Conservation (phyloP, 306 rosid genomes). For the Vigna radiata region DNA sequence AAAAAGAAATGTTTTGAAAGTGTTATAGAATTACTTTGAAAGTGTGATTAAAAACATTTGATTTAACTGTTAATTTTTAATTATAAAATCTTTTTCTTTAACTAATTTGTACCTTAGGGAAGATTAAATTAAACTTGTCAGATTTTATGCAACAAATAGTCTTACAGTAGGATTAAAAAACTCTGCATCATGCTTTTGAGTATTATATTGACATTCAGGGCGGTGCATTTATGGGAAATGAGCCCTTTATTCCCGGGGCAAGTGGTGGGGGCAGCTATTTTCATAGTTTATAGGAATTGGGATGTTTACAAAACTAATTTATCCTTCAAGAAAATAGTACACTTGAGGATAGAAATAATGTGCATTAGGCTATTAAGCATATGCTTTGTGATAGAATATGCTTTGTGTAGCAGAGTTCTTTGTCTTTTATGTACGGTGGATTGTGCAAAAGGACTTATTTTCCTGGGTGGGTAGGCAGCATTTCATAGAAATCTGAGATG, state of each 20-base stretch:
- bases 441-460: conserved; percentile 2
- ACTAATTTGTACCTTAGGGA: not conserved
- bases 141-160: not conserved
- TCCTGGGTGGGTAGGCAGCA: not conserved
- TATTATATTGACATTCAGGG: not conserved
- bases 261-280: not conserved
- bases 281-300: not conserved
- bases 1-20: conserved; percentile 1
- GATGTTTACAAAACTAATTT: conserved; percentile 3
- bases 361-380: conserved; percentile 2
- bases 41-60: not conserved
- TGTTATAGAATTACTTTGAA: not conserved
- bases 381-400: not conserved
- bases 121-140: not conserved
- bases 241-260: not conserved
- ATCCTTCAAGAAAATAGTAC: not conserved
- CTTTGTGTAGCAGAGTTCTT: not conserved
- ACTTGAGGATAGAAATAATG: not conserved
- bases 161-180: not conserved
- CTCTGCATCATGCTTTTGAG: not conserved
- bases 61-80: not conserved
- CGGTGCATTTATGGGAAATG: not conserved
- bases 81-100: not conserved
- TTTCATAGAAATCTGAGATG: not conserved
- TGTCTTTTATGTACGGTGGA: not conserved